phyloP scores from a whole-genome alignment of 2,329 filamentous ascomycete species.

The Blastomyces parvus region DNA sequence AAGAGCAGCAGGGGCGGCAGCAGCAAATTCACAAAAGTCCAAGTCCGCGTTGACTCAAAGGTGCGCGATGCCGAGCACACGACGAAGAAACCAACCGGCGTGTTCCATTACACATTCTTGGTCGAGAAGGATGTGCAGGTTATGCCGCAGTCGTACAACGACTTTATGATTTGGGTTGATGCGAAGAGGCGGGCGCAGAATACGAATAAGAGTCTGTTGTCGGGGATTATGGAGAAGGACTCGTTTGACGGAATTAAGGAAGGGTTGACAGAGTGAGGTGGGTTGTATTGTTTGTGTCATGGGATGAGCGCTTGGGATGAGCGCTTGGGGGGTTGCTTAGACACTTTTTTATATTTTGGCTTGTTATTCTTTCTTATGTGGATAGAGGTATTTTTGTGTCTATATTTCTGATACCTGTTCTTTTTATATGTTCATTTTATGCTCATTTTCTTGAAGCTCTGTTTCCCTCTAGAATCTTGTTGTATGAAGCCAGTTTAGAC shows the following conservation, averaged over 20 bases:
- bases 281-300: too few relatives aligned
- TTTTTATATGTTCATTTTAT: background rate
- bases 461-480: background rate
- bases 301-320: too few relatives aligned
- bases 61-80: slow-evolving; percentile 64
- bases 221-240: slow-evolving; percentile 26
- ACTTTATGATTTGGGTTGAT: slow-evolving; percentile 58
- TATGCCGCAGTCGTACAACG: slow-evolving; percentile 54
- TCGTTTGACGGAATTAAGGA: slow-evolving; percentile 27
- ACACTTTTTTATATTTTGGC: background rate
- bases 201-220: slow-evolving; percentile 37
- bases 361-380: background rate
- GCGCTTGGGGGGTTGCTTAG: background rate
- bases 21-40: slow-evolving; percentile 51
- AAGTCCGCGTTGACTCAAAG: slow-evolving; percentile 62
- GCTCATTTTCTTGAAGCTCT: background rate
- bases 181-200: slow-evolving; percentile 47
- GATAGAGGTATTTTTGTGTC: background rate
- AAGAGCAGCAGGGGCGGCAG: slow-evolving; percentile 23
- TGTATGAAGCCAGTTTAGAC: background rate
- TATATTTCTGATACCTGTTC: background rate
- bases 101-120: slow-evolving; percentile 67
- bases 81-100: slow-evolving; percentile 56
- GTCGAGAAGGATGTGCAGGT: slow-evolving; percentile 57
- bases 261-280: slow-evolving; percentile 34